A percentile compares a stretch with the other conserved stretches of the same genome.
These are phyloP conservation scores for Nitzschia putrida DNA, from an alignment of 108 stramenopile genomes.

Conservation along the genomic window DNA sequence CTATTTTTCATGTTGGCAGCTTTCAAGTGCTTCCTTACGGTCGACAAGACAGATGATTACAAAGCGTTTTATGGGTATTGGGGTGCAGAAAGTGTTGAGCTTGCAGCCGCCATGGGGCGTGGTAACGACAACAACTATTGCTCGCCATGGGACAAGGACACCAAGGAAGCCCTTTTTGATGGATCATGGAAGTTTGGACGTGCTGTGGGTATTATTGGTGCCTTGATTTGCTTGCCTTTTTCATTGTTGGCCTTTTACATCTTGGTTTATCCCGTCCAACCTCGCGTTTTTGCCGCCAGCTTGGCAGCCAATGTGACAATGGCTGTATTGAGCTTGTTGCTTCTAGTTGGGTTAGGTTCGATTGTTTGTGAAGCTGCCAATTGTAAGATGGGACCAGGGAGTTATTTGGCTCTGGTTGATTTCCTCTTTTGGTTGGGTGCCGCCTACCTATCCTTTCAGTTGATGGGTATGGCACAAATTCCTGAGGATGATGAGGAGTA, in stretches of 20 bases:
- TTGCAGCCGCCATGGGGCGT: constrained; percentile 1
- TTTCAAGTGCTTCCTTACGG: constrained; percentile 16
- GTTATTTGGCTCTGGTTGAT: constrained; percentile 15
- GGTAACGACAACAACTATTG: constrained; percentile 24
- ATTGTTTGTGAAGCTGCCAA: background rate
- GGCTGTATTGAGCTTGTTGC: constrained; percentile 12
- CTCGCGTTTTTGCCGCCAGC: background rate
- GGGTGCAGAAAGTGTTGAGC: constrained; percentile 7
- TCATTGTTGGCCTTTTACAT: constrained; percentile 8
- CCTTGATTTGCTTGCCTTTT: constrained; percentile 10
- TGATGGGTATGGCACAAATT: background rate
- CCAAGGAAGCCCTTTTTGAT: constrained; percentile 19
- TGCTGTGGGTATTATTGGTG: constrained; percentile 10
- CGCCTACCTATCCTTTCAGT: constrained; percentile 1
- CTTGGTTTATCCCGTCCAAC: background rate
- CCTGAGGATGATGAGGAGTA: background rate
- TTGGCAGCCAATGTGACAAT: background rate
- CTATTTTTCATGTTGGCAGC: constrained; percentile 13
- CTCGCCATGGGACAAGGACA: constrained; percentile 3
- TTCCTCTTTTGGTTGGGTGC: constrained; percentile 20
- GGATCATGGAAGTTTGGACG: constrained; percentile 18
- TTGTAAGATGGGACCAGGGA: constrained; percentile 20
- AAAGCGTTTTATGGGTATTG: constrained; percentile 17
- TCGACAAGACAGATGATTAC: constrained; percentile 13
- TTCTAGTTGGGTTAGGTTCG: constrained; percentile 15